Conservation (phyloP, 345 rosid species). For the Sisymbrium irio region DNA sequence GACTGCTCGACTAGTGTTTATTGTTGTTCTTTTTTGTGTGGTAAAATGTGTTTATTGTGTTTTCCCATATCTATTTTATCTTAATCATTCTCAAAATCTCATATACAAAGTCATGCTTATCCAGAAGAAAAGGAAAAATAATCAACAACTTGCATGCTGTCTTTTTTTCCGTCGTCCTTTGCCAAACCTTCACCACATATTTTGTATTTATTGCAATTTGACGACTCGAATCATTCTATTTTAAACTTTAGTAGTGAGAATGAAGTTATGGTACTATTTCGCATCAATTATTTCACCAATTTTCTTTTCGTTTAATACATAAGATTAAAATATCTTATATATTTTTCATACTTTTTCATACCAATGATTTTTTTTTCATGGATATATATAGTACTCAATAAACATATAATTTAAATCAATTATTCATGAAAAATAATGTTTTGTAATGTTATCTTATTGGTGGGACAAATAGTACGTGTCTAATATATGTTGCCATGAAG, state of each 20-base stretch:
- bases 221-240: slow-evolving; percentile 25
- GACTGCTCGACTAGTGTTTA: slow-evolving; percentile 12
- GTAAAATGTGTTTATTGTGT: no score
- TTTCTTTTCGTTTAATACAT: neutral
- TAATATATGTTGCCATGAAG: neutral
- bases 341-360: neutral
- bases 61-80: slow-evolving; percentile 7
- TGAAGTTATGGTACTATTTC: slow-evolving; percentile 8
- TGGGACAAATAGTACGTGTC: neutral
- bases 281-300: neutral
- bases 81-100: slow-evolving; percentile 11
- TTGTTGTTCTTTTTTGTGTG: neutral
- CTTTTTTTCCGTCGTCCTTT: slow-evolving; percentile 1
- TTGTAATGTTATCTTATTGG: neutral
- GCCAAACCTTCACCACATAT: slow-evolving; percentile 27
- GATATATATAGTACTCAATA: neutral
- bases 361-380: neutral
- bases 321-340: slow-evolving; percentile 8
- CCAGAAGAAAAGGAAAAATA: slow-evolving; percentile 13
- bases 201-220: slow-evolving; percentile 2
- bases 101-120: slow-evolving; percentile 32
- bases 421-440: neutral
- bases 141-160: slow-evolving; percentile 19
- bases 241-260: slow-evolving; percentile 24
- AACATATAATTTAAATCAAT: no score